These are phyloP conservation scores for Murraya paniculata DNA, from an alignment of 345 rosid species.

Conservation along the genomic window DNA sequence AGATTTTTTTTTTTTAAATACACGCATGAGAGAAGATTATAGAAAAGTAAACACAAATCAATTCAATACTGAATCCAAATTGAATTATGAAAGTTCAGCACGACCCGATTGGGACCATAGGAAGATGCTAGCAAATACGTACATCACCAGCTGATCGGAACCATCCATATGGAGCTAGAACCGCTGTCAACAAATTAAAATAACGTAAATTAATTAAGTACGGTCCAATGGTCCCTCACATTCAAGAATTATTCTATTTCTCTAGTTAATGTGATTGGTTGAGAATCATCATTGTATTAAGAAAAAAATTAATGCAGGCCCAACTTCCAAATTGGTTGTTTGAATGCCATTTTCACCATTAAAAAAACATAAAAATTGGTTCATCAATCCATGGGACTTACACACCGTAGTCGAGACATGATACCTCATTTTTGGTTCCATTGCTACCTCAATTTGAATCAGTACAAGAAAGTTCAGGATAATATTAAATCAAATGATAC, in stretches of 20 bases:
- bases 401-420: not conserved
- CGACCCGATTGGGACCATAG: no score
- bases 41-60: no score
- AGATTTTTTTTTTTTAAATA: no score
- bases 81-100: no score
- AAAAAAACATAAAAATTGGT: not conserved
- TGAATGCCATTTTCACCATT: not conserved
- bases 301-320: no score
- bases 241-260: not conserved
- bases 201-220: not conserved
- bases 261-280: not conserved
- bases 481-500: not conserved
- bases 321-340: not conserved
- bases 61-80: no score
- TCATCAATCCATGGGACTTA: not conserved
- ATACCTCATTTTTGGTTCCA: not conserved
- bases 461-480: not conserved
- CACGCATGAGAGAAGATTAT: no score
- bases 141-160: no score
- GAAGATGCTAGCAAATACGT: no score
- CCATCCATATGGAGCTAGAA: not conserved
- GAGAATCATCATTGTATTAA: not conserved
- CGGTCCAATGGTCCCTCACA: not conserved
- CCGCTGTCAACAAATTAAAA: not conserved
- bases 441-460: not conserved